A percentile compares a stretch with the other conserved stretches of the same genome.
phyloP scores from a whole-genome alignment of 2,329 filamentous ascomycete genomes.

The Penicillium hordei region DNA sequence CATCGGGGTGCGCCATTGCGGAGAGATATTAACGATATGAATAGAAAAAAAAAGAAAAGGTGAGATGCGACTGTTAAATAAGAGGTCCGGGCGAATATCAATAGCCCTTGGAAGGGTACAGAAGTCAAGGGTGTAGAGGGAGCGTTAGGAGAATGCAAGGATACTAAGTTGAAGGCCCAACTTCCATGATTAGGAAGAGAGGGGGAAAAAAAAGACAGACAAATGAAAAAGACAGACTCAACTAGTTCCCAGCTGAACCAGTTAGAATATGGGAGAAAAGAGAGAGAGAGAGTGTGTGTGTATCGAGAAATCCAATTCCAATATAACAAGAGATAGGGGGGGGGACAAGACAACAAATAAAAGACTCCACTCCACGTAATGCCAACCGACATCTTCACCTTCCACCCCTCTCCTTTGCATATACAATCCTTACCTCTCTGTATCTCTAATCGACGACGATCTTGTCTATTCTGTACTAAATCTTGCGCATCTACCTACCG shows the following conservation, averaged over 20 bases:
- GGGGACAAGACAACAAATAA: constrained; percentile 21
- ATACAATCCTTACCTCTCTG: constrained; percentile 4
- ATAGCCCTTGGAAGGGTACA: constrained; percentile 10
- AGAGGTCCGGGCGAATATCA: constrained; percentile 2
- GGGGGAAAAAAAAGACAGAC: neutral
- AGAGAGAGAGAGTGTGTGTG: neutral
- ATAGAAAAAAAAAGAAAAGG: neutral
- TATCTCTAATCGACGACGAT: constrained; percentile 5
- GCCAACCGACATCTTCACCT: constrained; percentile 2
- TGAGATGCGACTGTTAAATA: constrained; percentile 6
- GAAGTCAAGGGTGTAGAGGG: constrained; percentile 12
- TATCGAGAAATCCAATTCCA: neutral
- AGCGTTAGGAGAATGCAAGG: constrained; percentile 16
- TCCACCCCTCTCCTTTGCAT: constrained; percentile 8
- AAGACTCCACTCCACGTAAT: constrained; percentile 24
- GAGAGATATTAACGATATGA: neutral
- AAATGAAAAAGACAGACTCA: neutral
- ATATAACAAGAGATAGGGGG: constrained; percentile 14
- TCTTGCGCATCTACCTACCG: neutral
- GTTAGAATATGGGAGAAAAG: neutral
- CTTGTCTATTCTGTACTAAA: neutral
- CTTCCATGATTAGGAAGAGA: constrained; percentile 9
- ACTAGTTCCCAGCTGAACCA: neutral
- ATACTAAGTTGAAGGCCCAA: constrained; percentile 16
- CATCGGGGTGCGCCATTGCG: constrained; percentile 42